Percentiles rank a stretch among this genome's conserved stretches.
These are phyloP conservation scores for Leishmania mexicana DNA, from an alignment of 208 protist species.

Conservation along the genomic window DNA sequence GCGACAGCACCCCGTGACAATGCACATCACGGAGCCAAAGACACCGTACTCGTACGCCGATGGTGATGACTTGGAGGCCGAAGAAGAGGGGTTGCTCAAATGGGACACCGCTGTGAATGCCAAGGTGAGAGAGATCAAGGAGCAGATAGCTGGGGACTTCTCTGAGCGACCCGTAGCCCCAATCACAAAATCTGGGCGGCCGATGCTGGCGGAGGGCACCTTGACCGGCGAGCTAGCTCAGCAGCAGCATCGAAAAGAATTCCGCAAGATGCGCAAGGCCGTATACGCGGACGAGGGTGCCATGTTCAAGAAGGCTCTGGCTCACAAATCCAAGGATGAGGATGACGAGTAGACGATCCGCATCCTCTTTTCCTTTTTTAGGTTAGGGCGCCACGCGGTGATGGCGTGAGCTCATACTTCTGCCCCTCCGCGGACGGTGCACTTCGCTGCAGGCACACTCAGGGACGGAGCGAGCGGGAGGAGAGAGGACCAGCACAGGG, in stretches of 20 bases:
- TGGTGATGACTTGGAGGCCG: slow-evolving; percentile 32
- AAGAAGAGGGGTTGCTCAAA: slow-evolving; percentile 29
- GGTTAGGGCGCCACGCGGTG: neutral
- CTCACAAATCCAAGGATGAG: slow-evolving; percentile 46
- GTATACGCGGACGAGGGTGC: slow-evolving; percentile 90
- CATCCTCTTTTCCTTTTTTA: neutral
- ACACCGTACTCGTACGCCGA: slow-evolving; percentile 74
- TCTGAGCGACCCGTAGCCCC: slow-evolving; percentile 44
- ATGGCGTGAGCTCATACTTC: neutral
- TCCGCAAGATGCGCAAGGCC: slow-evolving; percentile 75
- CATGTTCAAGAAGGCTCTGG: slow-evolving; percentile 73
- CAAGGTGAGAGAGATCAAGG: slow-evolving; percentile 61
- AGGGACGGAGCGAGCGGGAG: neutral
- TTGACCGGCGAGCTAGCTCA: slow-evolving; percentile 53
- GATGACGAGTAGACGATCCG: slow-evolving; percentile 40
- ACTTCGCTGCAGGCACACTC: neutral
- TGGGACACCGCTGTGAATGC: slow-evolving; percentile 82
- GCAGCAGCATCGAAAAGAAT: slow-evolving; percentile 61
- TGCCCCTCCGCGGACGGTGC: neutral
- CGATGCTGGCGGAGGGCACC: slow-evolving; percentile 63
- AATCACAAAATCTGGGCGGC: slow-evolving; percentile 53
- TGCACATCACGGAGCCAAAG: slow-evolving; percentile 89
- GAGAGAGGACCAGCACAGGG: neutral
- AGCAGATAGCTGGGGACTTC: slow-evolving; percentile 42
- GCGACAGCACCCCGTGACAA: slow-evolving; percentile 78